Evolutionary conservation across 208 protist genomes (phyloP).

Genomic region (Crithidia thermophila): DNA sequence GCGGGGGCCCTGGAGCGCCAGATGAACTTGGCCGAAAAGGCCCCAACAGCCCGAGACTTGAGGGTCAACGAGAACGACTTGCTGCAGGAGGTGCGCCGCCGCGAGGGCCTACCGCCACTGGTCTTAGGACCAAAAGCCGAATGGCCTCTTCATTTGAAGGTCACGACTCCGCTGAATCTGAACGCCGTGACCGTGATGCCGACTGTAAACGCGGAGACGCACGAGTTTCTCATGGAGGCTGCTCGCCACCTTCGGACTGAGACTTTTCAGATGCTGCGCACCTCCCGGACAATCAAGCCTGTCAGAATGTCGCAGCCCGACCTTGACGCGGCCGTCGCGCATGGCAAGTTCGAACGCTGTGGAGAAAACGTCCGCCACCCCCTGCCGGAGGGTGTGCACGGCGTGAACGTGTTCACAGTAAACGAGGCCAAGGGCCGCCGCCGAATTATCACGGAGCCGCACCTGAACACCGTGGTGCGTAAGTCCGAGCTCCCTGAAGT

Average conservation of each 20-base stretch:
- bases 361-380: constrained; percentile 7
- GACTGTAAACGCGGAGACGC: background rate
- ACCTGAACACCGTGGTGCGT: constrained; percentile 23
- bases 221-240: background rate
- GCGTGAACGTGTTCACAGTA: constrained; percentile 24
- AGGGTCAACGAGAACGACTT: background rate
- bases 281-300: background rate
- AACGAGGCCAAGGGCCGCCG: constrained; percentile 31
- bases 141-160: constrained; percentile 11
- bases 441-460: constrained; percentile 35
- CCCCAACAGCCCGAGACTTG: background rate
- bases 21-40: background rate
- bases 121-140: background rate
- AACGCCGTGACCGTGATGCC: background rate
- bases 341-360: background rate
- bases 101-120: background rate
- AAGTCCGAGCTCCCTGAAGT: constrained; percentile 27
- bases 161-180: background rate
- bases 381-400: constrained; percentile 6
- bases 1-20: background rate
- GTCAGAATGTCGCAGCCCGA: background rate
- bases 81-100: background rate
- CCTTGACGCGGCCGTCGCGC: background rate
- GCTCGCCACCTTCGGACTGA: background rate
- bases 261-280: background rate